Percentiles rank a stretch among this genome's conserved stretches.
phyloP scores from a whole-genome alignment of 2,329 filamentous ascomycete genomes.

The Trichophyton simii region DNA sequence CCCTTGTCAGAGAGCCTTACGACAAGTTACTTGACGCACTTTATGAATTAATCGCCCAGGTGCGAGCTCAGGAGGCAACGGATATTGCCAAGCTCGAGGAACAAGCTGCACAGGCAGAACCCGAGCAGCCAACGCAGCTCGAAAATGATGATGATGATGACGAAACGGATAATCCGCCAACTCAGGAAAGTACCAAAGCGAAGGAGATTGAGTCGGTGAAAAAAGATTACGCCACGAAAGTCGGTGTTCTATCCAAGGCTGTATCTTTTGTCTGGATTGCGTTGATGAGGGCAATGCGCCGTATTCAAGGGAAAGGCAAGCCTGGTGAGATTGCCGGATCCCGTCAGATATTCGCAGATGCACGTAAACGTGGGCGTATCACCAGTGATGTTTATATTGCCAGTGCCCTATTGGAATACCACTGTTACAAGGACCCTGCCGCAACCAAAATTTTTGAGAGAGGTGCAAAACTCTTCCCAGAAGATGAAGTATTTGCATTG shows the following conservation, averaged over 20 bases:
- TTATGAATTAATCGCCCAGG: constrained; percentile 72
- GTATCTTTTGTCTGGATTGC: constrained; percentile 94
- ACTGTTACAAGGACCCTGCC: constrained; percentile 87
- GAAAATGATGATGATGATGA: constrained; percentile 37
- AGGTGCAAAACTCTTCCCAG: constrained; percentile 82
- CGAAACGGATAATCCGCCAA: constrained; percentile 36
- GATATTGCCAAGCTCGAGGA: constrained; percentile 44
- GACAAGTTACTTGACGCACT: constrained; percentile 71
- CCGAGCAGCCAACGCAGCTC: constrained; percentile 23
- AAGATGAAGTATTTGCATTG: constrained; percentile 83
- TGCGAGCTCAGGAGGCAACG: constrained; percentile 53
- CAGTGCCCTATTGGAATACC: constrained; percentile 82
- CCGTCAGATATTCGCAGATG: constrained; percentile 78
- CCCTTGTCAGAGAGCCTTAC: constrained; percentile 69
- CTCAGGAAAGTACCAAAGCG: constrained; percentile 40
- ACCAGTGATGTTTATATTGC: constrained; percentile 93
- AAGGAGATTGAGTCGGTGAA: constrained; percentile 45
- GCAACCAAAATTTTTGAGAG: constrained; percentile 94
- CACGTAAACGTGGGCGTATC: constrained; percentile 71
- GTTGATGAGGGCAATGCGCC: constrained; percentile 82
- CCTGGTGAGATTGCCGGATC: constrained; percentile 62
- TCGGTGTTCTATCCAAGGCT: constrained; percentile 64
- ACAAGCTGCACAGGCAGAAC: constrained; percentile 34
- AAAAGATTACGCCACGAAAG: constrained; percentile 59
- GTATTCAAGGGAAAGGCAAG: constrained; percentile 70